Percentiles rank a stretch among this genome's conserved stretches.
phyloP scores from a whole-genome alignment of 2,329 filamentous ascomycete species.

The Nothopassalora personata region DNA sequence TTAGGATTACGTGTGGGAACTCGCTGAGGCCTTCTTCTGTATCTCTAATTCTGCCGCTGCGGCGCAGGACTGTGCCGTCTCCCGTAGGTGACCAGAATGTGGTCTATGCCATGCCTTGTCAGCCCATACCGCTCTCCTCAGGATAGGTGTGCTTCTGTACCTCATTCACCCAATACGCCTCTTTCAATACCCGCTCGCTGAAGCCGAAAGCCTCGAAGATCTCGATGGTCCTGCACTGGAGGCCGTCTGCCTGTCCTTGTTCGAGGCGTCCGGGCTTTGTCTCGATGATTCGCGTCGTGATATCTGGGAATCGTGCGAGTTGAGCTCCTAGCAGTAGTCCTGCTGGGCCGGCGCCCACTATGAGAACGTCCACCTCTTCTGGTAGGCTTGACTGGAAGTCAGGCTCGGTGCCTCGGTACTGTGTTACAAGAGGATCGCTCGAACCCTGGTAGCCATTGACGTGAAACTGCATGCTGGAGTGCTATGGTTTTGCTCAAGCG shows the following conservation, averaged over 20 bases:
- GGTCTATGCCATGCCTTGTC: slow-evolving; percentile 39
- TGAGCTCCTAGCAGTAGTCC: slow-evolving; percentile 48
- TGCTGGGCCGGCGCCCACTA: slow-evolving; percentile 48
- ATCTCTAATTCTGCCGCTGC: slow-evolving; percentile 58
- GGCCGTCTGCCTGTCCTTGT: slow-evolving; percentile 47
- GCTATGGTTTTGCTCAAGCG: not conserved
- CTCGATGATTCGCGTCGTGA: slow-evolving; percentile 46
- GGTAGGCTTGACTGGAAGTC: slow-evolving; percentile 31
- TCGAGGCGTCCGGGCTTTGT: slow-evolving; percentile 28
- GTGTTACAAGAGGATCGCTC: slow-evolving; percentile 28
- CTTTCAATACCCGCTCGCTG: slow-evolving; percentile 58
- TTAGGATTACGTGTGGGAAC: slow-evolving; percentile 62
- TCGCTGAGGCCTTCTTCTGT: slow-evolving; percentile 57
- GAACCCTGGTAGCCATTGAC: slow-evolving; percentile 33
- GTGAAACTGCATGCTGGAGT: slow-evolving; percentile 31
- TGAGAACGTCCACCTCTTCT: slow-evolving; percentile 42
- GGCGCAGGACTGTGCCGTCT: slow-evolving; percentile 49
- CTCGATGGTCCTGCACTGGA: slow-evolving; percentile 63
- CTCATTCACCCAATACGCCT: slow-evolving; percentile 62
- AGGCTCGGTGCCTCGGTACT: slow-evolving; percentile 24
- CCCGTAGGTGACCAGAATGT: slow-evolving; percentile 56
- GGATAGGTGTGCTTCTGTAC: not conserved
- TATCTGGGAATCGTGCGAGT: slow-evolving; percentile 44
- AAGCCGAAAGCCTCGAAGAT: slow-evolving; percentile 71
- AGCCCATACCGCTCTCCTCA: not conserved